phyloP scores from a whole-genome alignment of 192 early-diverging fungal species.

The Backusella liffmaniae region DNA sequence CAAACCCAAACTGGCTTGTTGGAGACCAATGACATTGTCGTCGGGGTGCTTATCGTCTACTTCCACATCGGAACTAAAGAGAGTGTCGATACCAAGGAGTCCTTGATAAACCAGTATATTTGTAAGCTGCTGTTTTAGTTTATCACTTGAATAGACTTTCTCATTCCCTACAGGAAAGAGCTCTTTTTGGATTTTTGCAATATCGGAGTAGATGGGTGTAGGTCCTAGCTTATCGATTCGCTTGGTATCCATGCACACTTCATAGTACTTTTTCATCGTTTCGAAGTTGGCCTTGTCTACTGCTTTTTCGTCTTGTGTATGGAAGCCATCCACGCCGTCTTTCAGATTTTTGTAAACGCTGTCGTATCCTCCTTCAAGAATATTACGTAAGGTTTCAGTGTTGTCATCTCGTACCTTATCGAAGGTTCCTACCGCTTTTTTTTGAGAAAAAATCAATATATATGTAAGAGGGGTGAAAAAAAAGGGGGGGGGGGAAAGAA shows the following conservation, averaged over 20 bases:
- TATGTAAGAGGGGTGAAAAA: neutral
- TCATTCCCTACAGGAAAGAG: conserved; percentile 11
- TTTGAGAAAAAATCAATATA: neutral
- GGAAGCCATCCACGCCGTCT: conserved; percentile 17
- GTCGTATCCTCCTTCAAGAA: conserved; percentile 50
- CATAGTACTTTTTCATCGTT: conserved; percentile 56
- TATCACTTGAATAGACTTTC: neutral
- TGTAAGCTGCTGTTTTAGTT: neutral
- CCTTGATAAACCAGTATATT: neutral
- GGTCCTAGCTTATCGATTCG: conserved; percentile 38
- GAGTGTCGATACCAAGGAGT: conserved; percentile 5
- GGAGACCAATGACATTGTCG: conserved; percentile 45
- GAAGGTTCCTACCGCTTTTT: conserved; percentile 19
- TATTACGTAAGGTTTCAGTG: conserved; percentile 41
- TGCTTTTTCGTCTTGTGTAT: conserved; percentile 26
- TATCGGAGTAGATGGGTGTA: conserved; percentile 37
- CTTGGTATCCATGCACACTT: conserved; percentile 51
- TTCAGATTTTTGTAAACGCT: conserved; percentile 10
- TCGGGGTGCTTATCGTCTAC: conserved; percentile 60
- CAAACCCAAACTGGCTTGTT: conserved; percentile 52
- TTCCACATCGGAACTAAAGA: conserved; percentile 50
- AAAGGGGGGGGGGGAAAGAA: neutral
- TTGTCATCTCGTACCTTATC: conserved; percentile 23
- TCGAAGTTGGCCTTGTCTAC: conserved; percentile 51
- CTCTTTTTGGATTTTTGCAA: conserved; percentile 32